These are phyloP conservation scores for Blastocystis sp. DNA, from an alignment of 352 stramenopile species.

Conservation along the genomic window DNA sequence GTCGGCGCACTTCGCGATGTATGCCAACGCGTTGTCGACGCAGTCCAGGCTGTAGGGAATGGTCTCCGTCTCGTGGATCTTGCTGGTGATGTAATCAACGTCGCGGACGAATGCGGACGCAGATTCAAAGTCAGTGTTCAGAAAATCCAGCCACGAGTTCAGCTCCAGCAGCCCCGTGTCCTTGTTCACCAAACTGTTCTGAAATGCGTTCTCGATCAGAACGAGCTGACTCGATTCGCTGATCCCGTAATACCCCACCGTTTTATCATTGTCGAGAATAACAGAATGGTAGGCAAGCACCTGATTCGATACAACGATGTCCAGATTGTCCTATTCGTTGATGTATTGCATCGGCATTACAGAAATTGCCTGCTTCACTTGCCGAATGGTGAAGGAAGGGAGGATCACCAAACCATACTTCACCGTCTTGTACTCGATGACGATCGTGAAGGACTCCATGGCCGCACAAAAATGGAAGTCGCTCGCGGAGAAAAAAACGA, in stretches of 20 bases:
- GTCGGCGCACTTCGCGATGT: slow-evolving; percentile 13
- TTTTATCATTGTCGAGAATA: slow-evolving; percentile 63
- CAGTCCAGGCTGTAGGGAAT: slow-evolving; percentile 8
- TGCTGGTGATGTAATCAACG: slow-evolving; percentile 53
- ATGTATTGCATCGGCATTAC: not conserved
- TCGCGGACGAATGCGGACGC: slow-evolving; percentile 13
- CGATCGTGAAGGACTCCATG: slow-evolving; percentile 1
- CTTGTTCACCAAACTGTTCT: slow-evolving; percentile 22
- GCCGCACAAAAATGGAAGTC: too few relatives aligned
- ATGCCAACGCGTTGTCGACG: slow-evolving; percentile 35
- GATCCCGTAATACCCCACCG: slow-evolving; percentile 40
- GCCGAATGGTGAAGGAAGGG: slow-evolving; percentile 27
- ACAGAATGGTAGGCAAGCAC: slow-evolving; percentile 14
- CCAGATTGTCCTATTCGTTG: slow-evolving; percentile 19
- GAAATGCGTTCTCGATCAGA: slow-evolving; percentile 62
- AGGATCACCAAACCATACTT: slow-evolving; percentile 49
- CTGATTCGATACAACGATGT: slow-evolving; percentile 40
- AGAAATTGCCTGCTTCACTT: slow-evolving; percentile 34
- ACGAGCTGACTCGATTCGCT: not conserved
- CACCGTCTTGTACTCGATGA: slow-evolving; percentile 35
- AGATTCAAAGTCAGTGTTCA: slow-evolving; percentile 33
- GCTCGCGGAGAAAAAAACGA: too few relatives aligned
- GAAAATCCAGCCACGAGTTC: slow-evolving; percentile 53
- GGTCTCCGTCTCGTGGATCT: slow-evolving; percentile 29
- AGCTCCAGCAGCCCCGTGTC: slow-evolving; percentile 46